phyloP scores from a whole-genome alignment of 306 rosid species.

The Arachis hypogaea region DNA sequence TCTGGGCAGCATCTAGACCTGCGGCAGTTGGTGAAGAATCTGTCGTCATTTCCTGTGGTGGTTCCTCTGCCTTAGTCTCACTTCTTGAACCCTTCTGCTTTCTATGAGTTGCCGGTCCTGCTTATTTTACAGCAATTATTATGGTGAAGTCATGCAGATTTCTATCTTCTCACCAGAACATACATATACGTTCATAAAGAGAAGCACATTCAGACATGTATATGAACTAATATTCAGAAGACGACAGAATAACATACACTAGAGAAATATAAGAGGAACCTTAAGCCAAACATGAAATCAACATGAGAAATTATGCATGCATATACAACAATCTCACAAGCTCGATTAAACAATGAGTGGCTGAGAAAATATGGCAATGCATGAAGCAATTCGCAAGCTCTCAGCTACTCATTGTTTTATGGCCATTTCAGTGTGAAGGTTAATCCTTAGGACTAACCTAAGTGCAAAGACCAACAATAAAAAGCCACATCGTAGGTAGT shows the following conservation, averaged over 20 bases:
- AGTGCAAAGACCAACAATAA: slow-evolving; percentile 29
- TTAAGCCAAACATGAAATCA: slow-evolving; percentile 7
- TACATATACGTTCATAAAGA: slow-evolving; percentile 8
- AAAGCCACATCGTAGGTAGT: slow-evolving; percentile 3
- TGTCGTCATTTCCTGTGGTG: slow-evolving; percentile 39
- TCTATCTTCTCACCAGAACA: slow-evolving; percentile 6
- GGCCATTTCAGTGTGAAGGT: not conserved
- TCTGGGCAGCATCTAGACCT: slow-evolving; percentile 37
- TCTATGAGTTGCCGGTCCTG: slow-evolving; percentile 53
- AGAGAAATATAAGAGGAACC: not conserved
- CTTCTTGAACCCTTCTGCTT: slow-evolving; percentile 43
- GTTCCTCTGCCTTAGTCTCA: slow-evolving; percentile 53
- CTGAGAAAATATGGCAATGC: slow-evolving; percentile 2
- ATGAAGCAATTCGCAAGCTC: not conserved
- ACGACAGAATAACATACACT: not conserved
- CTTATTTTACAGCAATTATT: slow-evolving; percentile 27
- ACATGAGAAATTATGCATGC: slow-evolving; percentile 15
- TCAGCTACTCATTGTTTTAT: slow-evolving; percentile 21
- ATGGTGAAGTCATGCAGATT: slow-evolving; percentile 19
- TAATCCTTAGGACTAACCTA: not conserved
- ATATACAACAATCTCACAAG: slow-evolving; percentile 13
- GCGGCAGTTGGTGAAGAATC: slow-evolving; percentile 41
- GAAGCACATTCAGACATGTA: slow-evolving; percentile 6
- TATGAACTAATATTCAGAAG: not conserved
- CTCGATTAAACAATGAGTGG: not conserved